Evolutionary conservation across 164 flowering plant species (phyloP).

Genomic region (Aristolochia californica): DNA sequence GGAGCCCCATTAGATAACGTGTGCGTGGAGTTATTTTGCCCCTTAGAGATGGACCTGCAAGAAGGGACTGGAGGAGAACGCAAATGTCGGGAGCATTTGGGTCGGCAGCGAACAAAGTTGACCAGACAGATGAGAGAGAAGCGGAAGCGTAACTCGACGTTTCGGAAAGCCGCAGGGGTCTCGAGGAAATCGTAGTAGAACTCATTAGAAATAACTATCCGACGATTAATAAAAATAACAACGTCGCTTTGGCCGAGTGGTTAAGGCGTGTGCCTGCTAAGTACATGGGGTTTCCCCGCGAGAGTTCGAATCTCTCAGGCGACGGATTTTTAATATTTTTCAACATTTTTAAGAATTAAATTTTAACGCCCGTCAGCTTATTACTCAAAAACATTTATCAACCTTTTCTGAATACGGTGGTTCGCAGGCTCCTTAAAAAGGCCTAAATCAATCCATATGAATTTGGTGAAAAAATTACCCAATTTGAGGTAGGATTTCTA

Average conservation of each 20-base stretch:
- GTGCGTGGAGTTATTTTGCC: conserved; percentile 73
- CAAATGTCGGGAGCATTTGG: conserved; percentile 28
- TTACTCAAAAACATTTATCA: too few species aligned
- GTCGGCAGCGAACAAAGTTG: background rate
- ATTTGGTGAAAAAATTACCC: too few species aligned
- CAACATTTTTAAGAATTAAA: too few species aligned
- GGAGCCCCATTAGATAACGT: conserved; percentile 49
- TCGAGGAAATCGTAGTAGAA: background rate
- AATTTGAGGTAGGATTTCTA: too few species aligned
- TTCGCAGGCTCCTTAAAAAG: too few species aligned
- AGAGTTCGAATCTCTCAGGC: conserved; percentile 71
- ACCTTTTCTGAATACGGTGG: too few species aligned
- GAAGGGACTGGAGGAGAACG: conserved; percentile 39
- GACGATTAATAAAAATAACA: too few species aligned
- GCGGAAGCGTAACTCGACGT: background rate
- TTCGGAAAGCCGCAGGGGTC: background rate
- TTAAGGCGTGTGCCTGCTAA: conserved; percentile 99
- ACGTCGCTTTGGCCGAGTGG: conserved; percentile 99
- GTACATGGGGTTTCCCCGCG: conserved; percentile 74
- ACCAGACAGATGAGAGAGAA: background rate
- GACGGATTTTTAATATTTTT: too few species aligned
- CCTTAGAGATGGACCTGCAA: conserved; percentile 38
- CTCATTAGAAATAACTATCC: too few species aligned
- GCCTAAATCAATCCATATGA: too few species aligned
- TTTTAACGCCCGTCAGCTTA: too few species aligned